Evolutionary conservation across 2,329 filamentous ascomycete genomes (phyloP).

Genomic region (Ophiostoma sp.): DNA sequence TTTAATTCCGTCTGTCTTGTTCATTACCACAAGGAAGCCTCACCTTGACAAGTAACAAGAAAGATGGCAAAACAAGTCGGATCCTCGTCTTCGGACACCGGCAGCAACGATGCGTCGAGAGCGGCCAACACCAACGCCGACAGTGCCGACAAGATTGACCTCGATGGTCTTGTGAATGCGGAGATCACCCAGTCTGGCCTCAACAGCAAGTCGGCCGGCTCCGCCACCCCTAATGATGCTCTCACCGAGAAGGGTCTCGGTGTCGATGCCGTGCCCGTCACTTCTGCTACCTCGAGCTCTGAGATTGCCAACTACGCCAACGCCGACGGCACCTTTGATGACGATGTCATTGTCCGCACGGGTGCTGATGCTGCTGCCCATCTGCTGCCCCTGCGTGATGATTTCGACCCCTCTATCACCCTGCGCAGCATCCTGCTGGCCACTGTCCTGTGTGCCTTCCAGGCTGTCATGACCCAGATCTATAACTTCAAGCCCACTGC

Average conservation of each 20-base stretch:
- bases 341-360: constrained; percentile 46
- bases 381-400: constrained; percentile 48
- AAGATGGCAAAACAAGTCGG: constrained; percentile 9
- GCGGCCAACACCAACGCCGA: not conserved
- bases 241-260: constrained; percentile 7
- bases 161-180: not conserved
- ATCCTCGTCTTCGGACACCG: constrained; percentile 2
- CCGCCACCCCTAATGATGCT: not conserved
- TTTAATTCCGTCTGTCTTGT: not conserved
- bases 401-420: constrained; percentile 46
- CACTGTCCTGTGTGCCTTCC: constrained; percentile 46
- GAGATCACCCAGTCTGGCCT: not conserved
- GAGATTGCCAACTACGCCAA: constrained; percentile 29
- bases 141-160: not conserved
- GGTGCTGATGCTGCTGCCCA: constrained; percentile 47
- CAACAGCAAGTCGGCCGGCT: not conserved
- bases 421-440: constrained; percentile 50
- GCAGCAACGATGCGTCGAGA: constrained; percentile 3
- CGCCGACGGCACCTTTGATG: constrained; percentile 29
- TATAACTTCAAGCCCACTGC: constrained; percentile 43
- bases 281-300: not conserved
- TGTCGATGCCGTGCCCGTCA: not conserved
- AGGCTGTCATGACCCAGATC: constrained; percentile 52
- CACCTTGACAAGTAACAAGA: not conserved
- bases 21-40: not conserved